Evolutionary conservation across 2,329 filamentous ascomycete species (phyloP).

Genomic region (Chaetomium globosum): DNA sequence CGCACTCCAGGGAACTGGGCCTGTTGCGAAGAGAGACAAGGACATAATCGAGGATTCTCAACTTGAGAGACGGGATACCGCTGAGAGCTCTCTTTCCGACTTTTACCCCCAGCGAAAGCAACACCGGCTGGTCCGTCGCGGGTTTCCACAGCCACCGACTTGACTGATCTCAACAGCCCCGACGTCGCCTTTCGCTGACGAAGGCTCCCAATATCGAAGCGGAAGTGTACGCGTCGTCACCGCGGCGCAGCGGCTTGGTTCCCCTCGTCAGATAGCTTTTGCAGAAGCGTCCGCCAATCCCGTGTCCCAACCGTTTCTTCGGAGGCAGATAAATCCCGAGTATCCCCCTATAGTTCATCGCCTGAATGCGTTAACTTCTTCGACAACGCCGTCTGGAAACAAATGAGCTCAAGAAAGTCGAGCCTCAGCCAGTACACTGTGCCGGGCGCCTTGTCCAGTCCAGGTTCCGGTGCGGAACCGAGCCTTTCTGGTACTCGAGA

Average conservation of each 20-base stretch:
- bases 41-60: conserved; percentile 22
- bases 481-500: background rate
- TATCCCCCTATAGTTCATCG: conserved; percentile 3
- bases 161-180: conserved; percentile 30
- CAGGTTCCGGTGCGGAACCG: background rate
- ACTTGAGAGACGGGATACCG: conserved; percentile 28
- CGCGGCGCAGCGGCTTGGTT: conserved; percentile 19
- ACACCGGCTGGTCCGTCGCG: conserved; percentile 28
- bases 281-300: conserved; percentile 22
- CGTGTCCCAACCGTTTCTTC: conserved; percentile 18
- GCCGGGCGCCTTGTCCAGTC: background rate
- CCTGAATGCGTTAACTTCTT: conserved; percentile 19
- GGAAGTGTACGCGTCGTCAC: conserved; percentile 24
- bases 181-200: conserved; percentile 26
- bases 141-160: conserved; percentile 23
- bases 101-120: conserved; percentile 20
- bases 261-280: conserved; percentile 11
- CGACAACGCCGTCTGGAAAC: conserved; percentile 22
- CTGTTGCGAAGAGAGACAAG: conserved; percentile 20
- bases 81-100: conserved; percentile 22
- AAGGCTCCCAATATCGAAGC: conserved; percentile 10
- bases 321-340: conserved; percentile 18
- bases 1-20: conserved; percentile 9
- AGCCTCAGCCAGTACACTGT: conserved; percentile 13
- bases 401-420: conserved; percentile 16